Evolutionary conservation across 768 basidiomycete species (phyloP), one percentile per base, ranked within the genome.

Genomic region (Clathrus columnatus): DNA sequence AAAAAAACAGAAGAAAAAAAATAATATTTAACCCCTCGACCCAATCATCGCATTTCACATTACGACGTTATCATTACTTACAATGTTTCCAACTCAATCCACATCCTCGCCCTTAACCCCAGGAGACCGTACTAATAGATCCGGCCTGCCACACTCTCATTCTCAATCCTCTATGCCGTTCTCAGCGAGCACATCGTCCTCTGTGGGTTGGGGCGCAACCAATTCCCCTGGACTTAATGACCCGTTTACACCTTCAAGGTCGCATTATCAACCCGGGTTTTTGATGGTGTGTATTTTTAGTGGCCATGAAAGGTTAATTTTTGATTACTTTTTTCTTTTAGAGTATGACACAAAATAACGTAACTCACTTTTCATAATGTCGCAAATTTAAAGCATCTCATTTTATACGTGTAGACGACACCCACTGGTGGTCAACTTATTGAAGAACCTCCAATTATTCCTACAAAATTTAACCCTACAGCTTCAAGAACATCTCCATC

Each of bases 201-300:
- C 45, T 8, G 29, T 29, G 20, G 51, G n/a, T 8, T 44, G 54
- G 27, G 32, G 48, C 23, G 24, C 23, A 5, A 30, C 20, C 18
- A 30, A 26, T n/a, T 14, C 26, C 18, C 8, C 45, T 21, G 45
- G 45, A 14, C 27, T 85, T 56, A 74, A 75, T n/a, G 85, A 87
- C 60, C 75, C 80, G 14, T 75, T 89, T 50, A 77, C 82, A 7
- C 85, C 86, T 67, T 82, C 84, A 2, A 75, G 85, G 60, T 80
- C 83, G 53, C 85, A 85, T 61, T 90, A 90, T 65, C 87, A 89
- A 62, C 75, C 85, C 30, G 87, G 87, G 3, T 91, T 89, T 67
- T 73, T 91, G 51, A 79, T 91, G 83, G 87, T 88, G 48, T 56
- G 81, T 51, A 29, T 6, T 28, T n/a, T 24, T 17, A 41, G 8